Conservation (phyloP, 257 asterid species). For the Eustoma russellianum region DNA sequence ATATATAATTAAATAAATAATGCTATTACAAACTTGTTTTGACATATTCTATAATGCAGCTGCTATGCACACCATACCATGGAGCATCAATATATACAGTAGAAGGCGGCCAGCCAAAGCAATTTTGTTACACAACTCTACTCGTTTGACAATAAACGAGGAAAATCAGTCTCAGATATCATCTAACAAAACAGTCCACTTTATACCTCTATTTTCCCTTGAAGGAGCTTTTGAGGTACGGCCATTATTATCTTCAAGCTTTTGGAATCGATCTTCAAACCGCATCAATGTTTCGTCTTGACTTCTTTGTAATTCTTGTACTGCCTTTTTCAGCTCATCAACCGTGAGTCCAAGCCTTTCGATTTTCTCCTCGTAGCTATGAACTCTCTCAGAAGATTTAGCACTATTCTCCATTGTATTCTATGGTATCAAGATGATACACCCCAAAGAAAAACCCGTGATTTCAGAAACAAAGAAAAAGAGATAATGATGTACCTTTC, state of each 20-base stretch:
- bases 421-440: constrained; percentile 1
- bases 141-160: neutral
- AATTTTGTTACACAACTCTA: too few species aligned
- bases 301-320: constrained; percentile 14
- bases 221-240: constrained; percentile 5
- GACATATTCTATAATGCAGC: too few species aligned
- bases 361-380: constrained; percentile 15
- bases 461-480: too few species aligned
- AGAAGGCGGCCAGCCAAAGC: too few species aligned
- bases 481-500: too few species aligned
- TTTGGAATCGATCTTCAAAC: constrained; percentile 17
- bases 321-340: constrained; percentile 13
- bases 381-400: constrained; percentile 10
- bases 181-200: neutral
- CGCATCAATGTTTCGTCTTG: constrained; percentile 16
- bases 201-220: constrained; percentile 12
- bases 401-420: constrained; percentile 6
- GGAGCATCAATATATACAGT: too few species aligned
- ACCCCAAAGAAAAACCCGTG: neutral
- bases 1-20: too few species aligned
- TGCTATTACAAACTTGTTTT: too few species aligned
- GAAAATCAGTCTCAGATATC: neutral
- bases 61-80: too few species aligned
- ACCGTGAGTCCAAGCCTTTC: constrained; percentile 17
- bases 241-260: constrained; percentile 7